Percentiles rank a stretch among this genome's conserved stretches.
These are phyloP conservation scores for Ceratonia siliqua DNA, from an alignment of 306 rosid genomes.

Conservation along the genomic window DNA sequence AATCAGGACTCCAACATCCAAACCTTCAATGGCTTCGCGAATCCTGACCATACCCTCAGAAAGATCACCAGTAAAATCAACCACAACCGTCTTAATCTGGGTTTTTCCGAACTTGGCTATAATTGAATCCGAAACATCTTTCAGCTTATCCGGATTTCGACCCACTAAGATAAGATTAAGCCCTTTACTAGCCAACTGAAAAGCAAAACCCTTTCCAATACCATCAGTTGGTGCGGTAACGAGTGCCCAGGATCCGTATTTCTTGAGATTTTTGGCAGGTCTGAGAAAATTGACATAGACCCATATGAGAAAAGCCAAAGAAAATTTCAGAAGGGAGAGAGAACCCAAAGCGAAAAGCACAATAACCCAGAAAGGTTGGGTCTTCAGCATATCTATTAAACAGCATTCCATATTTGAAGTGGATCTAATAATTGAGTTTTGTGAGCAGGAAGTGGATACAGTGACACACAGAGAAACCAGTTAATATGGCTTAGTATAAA, in stretches of 20 bases:
- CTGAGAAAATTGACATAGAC: constrained; percentile 76
- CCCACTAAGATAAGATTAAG: constrained; percentile 75
- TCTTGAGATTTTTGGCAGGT: constrained; percentile 60
- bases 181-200: constrained; percentile 70
- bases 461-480: background rate
- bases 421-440: constrained; percentile 20
- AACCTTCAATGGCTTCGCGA: constrained; percentile 57
- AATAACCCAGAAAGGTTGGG: constrained; percentile 63
- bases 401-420: constrained; percentile 47
- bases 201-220: constrained; percentile 77
- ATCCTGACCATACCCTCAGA: constrained; percentile 63
- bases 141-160: constrained; percentile 78
- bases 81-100: constrained; percentile 68
- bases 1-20: constrained; percentile 79
- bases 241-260: constrained; percentile 80
- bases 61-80: constrained; percentile 82
- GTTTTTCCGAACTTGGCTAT: constrained; percentile 49
- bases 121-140: constrained; percentile 65
- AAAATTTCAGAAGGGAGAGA: constrained; percentile 46
- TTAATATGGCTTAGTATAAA: background rate
- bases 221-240: constrained; percentile 83
- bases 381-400: constrained; percentile 42
- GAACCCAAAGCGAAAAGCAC: constrained; percentile 50
- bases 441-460: background rate
- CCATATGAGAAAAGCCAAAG: constrained; percentile 52